Percentiles rank a stretch among this genome's conserved stretches.
These are phyloP conservation scores for Malassezia caprae DNA, from an alignment of 1,284 basidiomycete species.

Conservation along the genomic window DNA sequence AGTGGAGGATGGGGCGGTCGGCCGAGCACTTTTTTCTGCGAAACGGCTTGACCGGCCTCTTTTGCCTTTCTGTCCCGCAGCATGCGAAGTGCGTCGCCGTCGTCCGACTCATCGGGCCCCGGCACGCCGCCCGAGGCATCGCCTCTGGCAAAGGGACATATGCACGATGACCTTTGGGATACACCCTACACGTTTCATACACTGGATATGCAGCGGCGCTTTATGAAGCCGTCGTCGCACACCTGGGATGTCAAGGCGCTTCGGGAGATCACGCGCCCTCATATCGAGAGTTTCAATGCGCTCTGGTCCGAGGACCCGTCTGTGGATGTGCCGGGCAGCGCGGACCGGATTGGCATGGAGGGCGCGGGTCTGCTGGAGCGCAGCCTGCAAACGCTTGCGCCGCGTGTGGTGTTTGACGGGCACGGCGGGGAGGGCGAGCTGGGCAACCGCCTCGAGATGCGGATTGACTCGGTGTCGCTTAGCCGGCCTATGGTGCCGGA, in stretches of 20 bases:
- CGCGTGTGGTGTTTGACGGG: constrained; percentile 84
- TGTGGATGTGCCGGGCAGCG: constrained; percentile 47
- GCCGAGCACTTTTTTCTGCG: constrained; percentile 5
- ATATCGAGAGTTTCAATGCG: constrained; percentile 92
- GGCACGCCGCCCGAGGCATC: constrained; percentile 11
- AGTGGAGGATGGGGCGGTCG: neutral
- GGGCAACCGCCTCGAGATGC: constrained; percentile 54
- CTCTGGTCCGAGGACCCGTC: constrained; percentile 51
- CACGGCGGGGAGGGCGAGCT: constrained; percentile 47
- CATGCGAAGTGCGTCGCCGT: constrained; percentile 15
- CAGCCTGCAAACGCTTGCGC: constrained; percentile 71
- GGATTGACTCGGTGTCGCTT: constrained; percentile 77
- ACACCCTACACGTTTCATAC: constrained; percentile 62
- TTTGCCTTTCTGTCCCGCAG: neutral
- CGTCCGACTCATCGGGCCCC: constrained; percentile 10
- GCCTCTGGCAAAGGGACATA: neutral
- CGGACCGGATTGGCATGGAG: constrained; percentile 61
- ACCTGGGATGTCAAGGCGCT: constrained; percentile 69
- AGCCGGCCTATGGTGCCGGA: constrained; percentile 79
- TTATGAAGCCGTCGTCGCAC: constrained; percentile 65
- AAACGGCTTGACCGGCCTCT: neutral
- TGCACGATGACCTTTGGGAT: constrained; percentile 18
- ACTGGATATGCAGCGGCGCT: constrained; percentile 67
- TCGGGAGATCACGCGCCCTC: constrained; percentile 85
- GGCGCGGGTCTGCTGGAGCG: constrained; percentile 70